Evolutionary conservation across 116 monocot genomes (phyloP).

Genomic region (Papilionanthe hybrid): DNA sequence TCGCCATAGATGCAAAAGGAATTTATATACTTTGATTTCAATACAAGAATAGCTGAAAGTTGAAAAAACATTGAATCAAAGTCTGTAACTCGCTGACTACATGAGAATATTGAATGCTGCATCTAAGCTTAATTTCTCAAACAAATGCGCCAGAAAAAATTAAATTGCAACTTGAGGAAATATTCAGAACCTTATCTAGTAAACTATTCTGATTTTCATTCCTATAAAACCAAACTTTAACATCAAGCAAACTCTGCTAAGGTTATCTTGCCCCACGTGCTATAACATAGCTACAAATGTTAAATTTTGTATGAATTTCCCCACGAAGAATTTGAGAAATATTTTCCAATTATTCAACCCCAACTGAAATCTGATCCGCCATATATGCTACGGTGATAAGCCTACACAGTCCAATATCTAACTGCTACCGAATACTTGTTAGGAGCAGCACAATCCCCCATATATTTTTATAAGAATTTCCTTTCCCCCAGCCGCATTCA

Average conservation of each 20-base stretch:
- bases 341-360: background rate
- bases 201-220: background rate
- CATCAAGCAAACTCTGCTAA: background rate
- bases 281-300: background rate
- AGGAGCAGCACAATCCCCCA: background rate
- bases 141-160: background rate
- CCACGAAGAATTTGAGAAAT: background rate
- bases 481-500: background rate
- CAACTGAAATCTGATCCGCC: background rate
- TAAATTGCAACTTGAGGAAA: background rate
- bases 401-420: background rate
- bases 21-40: background rate
- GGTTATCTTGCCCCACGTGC: background rate
- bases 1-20: background rate
- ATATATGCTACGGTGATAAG: background rate
- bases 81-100: background rate
- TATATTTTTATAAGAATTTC: background rate
- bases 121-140: background rate
- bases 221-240: background rate
- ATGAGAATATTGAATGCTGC: background rate
- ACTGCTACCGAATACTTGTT: background rate
- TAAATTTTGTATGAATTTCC: background rate
- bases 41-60: background rate
- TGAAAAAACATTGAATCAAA: slow-evolving; percentile 1
- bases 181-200: background rate